Evolutionary conservation across 2,329 filamentous ascomycete genomes (phyloP).

Genomic region (Hymenoscyphus fraxineus): DNA sequence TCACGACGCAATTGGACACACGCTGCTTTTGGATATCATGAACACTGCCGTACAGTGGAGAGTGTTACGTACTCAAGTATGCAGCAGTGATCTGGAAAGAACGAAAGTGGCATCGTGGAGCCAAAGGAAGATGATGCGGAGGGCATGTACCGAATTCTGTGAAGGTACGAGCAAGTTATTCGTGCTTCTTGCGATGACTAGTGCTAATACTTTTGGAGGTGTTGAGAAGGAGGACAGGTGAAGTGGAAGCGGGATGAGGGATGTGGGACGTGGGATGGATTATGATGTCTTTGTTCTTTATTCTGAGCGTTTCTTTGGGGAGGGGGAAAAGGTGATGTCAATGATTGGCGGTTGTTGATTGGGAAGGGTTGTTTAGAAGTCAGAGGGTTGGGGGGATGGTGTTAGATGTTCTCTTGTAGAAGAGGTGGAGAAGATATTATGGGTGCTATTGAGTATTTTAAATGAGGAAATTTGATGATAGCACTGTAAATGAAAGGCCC

Average conservation of each 20-base stretch:
- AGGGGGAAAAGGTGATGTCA: slow-evolving; percentile 42
- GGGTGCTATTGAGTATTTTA: too few species aligned
- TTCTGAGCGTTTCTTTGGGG: slow-evolving; percentile 36
- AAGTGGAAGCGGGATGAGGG: slow-evolving; percentile 42
- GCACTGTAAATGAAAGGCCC: too few species aligned
- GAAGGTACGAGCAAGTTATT: slow-evolving; percentile 41
- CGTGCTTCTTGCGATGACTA: slow-evolving; percentile 46
- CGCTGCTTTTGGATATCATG: slow-evolving; percentile 47
- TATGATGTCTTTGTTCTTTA: slow-evolving; percentile 43
- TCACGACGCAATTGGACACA: slow-evolving; percentile 37
- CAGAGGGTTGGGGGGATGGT: slow-evolving; percentile 34
- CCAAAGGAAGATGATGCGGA: slow-evolving; percentile 38
- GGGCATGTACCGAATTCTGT: slow-evolving; percentile 42
- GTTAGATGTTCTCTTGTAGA: slow-evolving; percentile 46
- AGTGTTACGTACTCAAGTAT: slow-evolving; percentile 38
- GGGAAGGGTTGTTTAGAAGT: slow-evolving; percentile 32
- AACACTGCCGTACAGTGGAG: slow-evolving; percentile 46
- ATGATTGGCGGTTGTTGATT: slow-evolving; percentile 44
- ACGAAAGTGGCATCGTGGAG: slow-evolving; percentile 20
- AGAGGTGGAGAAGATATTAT: slow-evolving; percentile 39
- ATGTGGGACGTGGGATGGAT: slow-evolving; percentile 38
- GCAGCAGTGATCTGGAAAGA: slow-evolving; percentile 31
- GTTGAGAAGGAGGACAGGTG: slow-evolving; percentile 37
- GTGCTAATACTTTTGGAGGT: slow-evolving; percentile 42
- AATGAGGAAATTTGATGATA: too few species aligned